Evolutionary conservation across 2,329 filamentous ascomycete genomes (phyloP), one percentile per base, ranked within the genome.

Genomic region (Mycosphaerella arachidis): DNA sequence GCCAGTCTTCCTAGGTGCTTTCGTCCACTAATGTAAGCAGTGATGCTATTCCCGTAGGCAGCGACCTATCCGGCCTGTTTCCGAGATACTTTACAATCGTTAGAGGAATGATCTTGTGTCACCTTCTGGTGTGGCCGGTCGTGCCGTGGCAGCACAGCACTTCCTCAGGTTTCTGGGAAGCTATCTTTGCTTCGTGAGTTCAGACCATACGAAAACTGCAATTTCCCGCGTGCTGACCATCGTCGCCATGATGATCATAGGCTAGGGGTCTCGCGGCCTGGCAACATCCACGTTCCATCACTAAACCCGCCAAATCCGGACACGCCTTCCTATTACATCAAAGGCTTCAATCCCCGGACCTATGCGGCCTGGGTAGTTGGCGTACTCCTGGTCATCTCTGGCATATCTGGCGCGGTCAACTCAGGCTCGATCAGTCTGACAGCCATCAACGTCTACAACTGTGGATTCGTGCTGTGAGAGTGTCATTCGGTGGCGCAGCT

Each of bases 91-190:
- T 80, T 55, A 79, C 72, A 12, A 79, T 80, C 58, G 68, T 72
- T 6, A 69, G 78, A 20, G 78, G 78, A 16, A 75, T 77, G 62
- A 63, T 79, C 5, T 63, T 78, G 9, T 77, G 76, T 57, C 71
- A 71, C 12, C 52, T 79, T 1, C 63, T 78, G 8, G 72, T 72
- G 6, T 67, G 71, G 6, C 66, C 72, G 0, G 67, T 77, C 6
- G 71, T 76, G 12, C 77, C 77, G 0, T 80, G 78, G 78, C 69
- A 1, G 77, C 77, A 0, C 62, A 68, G 12, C 71, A 70, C 10
- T 78, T 80, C 61, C 64, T 78, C 1, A 78, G 75, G 5, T 79
- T 79, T 62, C 65, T 79, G 0, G 72, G 73, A 6, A 74, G 71
- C 1, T 79, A 78, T 60, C 70, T 71, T 7, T 72, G 76, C 53